Evolutionary conservation across 2,329 filamentous ascomycete species (phyloP).

Genomic region (Neospermospora avenae): DNA sequence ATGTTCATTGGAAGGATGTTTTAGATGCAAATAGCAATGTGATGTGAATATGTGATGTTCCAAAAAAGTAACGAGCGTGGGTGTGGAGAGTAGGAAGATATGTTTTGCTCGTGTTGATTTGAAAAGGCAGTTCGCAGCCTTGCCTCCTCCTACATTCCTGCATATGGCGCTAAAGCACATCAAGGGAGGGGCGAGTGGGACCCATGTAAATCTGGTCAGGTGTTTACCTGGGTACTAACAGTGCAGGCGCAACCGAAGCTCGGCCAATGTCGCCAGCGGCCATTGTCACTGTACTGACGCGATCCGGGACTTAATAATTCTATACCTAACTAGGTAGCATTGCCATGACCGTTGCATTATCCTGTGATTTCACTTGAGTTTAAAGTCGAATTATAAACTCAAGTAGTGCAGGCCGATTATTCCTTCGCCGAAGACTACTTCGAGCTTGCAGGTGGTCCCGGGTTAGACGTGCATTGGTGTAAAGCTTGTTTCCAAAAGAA

Average conservation of each 20-base stretch:
- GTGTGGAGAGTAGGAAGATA: background rate
- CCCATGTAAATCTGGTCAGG: background rate
- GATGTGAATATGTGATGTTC: background rate
- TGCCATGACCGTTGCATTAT: too few species aligned
- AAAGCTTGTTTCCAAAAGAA: background rate
- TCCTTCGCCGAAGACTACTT: too few species aligned
- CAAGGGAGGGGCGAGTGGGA: background rate
- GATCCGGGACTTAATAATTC: too few species aligned
- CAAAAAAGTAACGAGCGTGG: constrained; percentile 1
- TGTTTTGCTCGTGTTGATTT: background rate
- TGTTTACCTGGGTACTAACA: too few species aligned
- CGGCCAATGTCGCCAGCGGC: too few species aligned
- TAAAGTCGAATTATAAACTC: too few species aligned
- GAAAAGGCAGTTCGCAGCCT: background rate
- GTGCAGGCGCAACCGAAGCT: too few species aligned
- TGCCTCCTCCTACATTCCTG: background rate
- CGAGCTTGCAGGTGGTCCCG: background rate
- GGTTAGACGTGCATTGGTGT: background rate
- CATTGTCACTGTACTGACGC: too few species aligned
- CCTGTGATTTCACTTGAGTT: too few species aligned
- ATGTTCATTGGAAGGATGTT: background rate
- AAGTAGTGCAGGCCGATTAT: too few species aligned
- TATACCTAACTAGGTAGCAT: too few species aligned
- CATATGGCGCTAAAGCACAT: background rate
- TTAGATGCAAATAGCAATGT: background rate